Evolutionary conservation across 371 early-diverging fungal genomes (phyloP).

Genomic region (Thermomucor indicae-seudaticae): DNA sequence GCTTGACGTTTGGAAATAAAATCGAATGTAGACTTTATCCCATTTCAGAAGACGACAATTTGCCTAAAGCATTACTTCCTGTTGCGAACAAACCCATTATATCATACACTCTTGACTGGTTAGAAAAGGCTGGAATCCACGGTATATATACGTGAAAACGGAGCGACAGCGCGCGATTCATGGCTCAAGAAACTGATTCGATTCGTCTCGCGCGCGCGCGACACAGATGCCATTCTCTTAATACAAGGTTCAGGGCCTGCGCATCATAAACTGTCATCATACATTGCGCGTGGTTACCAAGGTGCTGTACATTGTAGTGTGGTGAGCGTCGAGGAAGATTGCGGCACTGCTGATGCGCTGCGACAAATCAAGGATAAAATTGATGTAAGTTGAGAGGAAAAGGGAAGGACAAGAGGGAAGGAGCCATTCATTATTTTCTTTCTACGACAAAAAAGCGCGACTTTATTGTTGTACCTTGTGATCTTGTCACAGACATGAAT

Average conservation of each 20-base stretch:
- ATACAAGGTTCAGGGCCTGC: slow-evolving; percentile 44
- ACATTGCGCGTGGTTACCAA: slow-evolving; percentile 71
- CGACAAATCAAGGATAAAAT: slow-evolving; percentile 74
- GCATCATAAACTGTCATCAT: slow-evolving; percentile 56
- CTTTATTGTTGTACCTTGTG: slow-evolving; percentile 88
- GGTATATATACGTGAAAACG: slow-evolving; percentile 44
- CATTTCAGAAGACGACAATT: slow-evolving; percentile 73
- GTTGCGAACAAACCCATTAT: slow-evolving; percentile 93
- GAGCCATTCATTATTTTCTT: background rate
- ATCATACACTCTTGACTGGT: slow-evolving; percentile 88
- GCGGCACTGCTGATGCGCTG: slow-evolving; percentile 84
- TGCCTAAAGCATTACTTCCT: slow-evolving; percentile 90
- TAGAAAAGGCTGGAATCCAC: slow-evolving; percentile 80
- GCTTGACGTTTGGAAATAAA: no score
- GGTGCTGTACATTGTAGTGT: slow-evolving; percentile 55
- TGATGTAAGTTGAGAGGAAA: slow-evolving; percentile 44
- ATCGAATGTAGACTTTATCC: slow-evolving; percentile 63
- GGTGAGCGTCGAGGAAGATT: slow-evolving; percentile 68
- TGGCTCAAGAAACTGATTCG: no score
- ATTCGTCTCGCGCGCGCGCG: no score
- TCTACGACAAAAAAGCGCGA: slow-evolving; percentile 56
- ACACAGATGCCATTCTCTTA: slow-evolving; percentile 77
- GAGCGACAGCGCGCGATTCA: no score
- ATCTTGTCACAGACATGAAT: slow-evolving; percentile 78
- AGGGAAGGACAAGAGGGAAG: background rate